Base-by-base conservation (phyloP, 176 grass and related monocot species). In the Eleusine indica region DNA sequence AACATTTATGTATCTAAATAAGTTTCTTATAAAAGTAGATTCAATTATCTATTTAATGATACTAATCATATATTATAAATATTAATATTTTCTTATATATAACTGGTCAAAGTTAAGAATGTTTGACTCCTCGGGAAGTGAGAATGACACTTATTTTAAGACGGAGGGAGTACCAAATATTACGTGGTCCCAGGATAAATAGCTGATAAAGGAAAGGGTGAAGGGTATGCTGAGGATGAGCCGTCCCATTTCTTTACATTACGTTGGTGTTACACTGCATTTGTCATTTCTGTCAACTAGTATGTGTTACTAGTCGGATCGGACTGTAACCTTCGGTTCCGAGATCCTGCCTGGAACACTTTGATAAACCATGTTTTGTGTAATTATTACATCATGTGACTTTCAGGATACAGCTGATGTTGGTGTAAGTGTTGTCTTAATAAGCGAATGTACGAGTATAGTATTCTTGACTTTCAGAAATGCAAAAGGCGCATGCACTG, bases 201-300 rank as follows among this genome's bases (percentile, higher is more conserved):
- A 61, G 5, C 5, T 62, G 66, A 64, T 71, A 71, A 30, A 62
- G 15, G 15, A 70, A 29, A 70, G 39, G 83, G 29, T 1, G 51
- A 78, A 58, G 52, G 48, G 63, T 2, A 70, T 76, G 52, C 82
- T 77, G 72, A 76, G 15, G 52, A 87, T 77, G 72, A 76, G 15
- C 29, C 7, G 39, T 19, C 53, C 71, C 13, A 40, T 32, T 56
- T 44, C n/a, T 46, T 80, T 70, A 46, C 60, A 63, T 46, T 39
- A 47, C 70, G 38, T 49, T 48, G 39, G 4, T 68, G 4, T 38
- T 42, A 57, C 17, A 18, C 47, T 53, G n/a, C 77, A 22, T 46
- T 57, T 75, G 37, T 54, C 77, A 66, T 86, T 54, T 66, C 65
- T 15, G 30, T 22, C 67, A 42, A 12, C 66, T 66, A 35, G 32